Evolutionary conservation across 352 stramenopile genomes (phyloP), one percentile per base, ranked within the genome.

Genomic region (Sclerospora graminicola): DNA sequence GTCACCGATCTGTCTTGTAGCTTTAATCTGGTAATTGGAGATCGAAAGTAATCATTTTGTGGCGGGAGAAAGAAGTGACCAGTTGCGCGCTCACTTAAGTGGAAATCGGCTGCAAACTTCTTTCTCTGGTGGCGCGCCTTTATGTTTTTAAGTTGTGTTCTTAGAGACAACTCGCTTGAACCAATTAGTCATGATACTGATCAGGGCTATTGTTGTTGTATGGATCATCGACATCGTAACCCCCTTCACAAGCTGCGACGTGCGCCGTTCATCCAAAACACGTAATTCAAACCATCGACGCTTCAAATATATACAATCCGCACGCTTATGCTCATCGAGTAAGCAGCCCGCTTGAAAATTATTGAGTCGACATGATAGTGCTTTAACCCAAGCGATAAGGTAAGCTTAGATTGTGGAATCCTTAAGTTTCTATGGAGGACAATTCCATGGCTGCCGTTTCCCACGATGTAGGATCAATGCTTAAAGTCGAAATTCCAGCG

Each of bases 31-130:
- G 30, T 16, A 18, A 51, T 57, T 3, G 36, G 27, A 2, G 44
- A 54, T 1, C 14, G 21, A 1, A 54, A 26, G 11, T 8, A 54
- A 13, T 50, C 44, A 18, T 43, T 31, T 47, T 54, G 32, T 2
- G 43, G 43, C 0, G 44, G 18, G 3, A 38, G 38, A 14, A 51
- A 59, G 29, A 59, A 51, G 13, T 54, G 13, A 0, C 18, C 43
- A 14, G 40, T 48, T 0, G 45, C 15, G 1, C 45, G 40, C 15
- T 60, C 40, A n/a, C 26, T 51, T 1, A 42, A 19, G 8, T 45
- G 33, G 33, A 51, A 32, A 30, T 54, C 51, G 0, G 39, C 43
- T 7, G 40, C 40, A 45, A 54, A 48, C 15, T 51, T 54, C 34
- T 48, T 53, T 9, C 9, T 20, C 32, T 53, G 14, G 8, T 50